Evolutionary conservation across 768 basidiomycete species (phyloP), one percentile per base, ranked within the genome.

Genomic region (Panaeolus papilionaceus): DNA sequence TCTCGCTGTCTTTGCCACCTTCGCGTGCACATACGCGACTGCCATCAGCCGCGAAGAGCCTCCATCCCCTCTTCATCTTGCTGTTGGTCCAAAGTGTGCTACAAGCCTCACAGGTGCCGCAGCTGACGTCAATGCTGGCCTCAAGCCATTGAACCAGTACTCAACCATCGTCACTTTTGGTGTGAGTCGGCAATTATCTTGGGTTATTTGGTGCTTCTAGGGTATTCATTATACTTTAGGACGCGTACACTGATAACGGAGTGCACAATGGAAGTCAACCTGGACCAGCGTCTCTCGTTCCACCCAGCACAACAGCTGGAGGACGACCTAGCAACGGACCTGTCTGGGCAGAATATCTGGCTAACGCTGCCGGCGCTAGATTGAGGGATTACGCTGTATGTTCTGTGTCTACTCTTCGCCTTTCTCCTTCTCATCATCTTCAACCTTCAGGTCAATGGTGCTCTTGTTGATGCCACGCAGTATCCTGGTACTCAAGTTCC

Each of bases 141-240:
- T 88, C 12, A 38, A 74, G 54, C 75, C 83, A 16, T 33, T 58
- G 54, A 33, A 67, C 0, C 67, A 61, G 0, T 76, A 81, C 67
- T 82, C 81, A 67, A 88, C 83, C 5, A 81, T 88, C 44, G 86
- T 88, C 0, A 79, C 85, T 1, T 87, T 88, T 66, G 84, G 85
- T 23, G 86, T 85, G 70, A 54, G 79, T 58, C 76, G 51, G 51
- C 38, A 8, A 38, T 42, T 61, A 18, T 38, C 16, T 58, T 37
- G 37, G 18, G 42, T 12, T 33, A 5, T 28, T 14, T 45, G 8
- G 42, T 66, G 62, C n/a, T 44, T 65, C 33, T 63, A 7, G 39
- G 11, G 40, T n/a, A 16, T 39, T 44, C 11, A 20, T 20, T 63
- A 33, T 58, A 14, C 12, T 67, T 9, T 64, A 80, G 82, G 84